phyloP scores from a whole-genome alignment of 2,329 filamentous ascomycete genomes.

The Plenodomus tracheiphilus region DNA sequence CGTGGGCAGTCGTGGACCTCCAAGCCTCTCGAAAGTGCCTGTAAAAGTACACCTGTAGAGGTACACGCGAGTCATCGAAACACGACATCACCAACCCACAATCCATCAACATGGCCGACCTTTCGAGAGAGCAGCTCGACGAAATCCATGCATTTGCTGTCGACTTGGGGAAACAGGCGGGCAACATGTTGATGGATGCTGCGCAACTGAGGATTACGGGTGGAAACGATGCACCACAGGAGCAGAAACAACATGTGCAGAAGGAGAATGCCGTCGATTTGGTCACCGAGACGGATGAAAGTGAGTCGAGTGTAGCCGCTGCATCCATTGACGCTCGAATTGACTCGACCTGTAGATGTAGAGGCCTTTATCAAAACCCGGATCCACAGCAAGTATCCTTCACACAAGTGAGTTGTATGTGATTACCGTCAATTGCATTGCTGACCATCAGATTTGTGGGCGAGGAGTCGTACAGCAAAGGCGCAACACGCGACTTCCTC shows the following conservation, averaged over 20 bases:
- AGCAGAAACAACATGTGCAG: conserved; percentile 56
- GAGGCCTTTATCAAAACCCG: conserved; percentile 69
- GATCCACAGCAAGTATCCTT: conserved; percentile 64
- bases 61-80: too few species aligned
- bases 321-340: too few species aligned
- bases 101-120: conserved; percentile 22
- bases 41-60: too few species aligned
- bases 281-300: conserved; percentile 75
- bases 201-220: conserved; percentile 60
- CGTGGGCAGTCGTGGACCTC: too few species aligned
- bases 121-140: conserved; percentile 55
- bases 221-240: conserved; percentile 18
- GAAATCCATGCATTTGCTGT: conserved; percentile 73
- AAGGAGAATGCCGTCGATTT: conserved; percentile 79
- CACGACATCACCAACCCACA: too few species aligned
- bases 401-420: conserved; percentile 60
- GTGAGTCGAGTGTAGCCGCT: conserved; percentile 48
- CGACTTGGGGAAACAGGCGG: conserved; percentile 70
- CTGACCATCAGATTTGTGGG: conserved; percentile 65
- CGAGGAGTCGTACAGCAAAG: conserved; percentile 75
- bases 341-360: conserved; percentile 58
- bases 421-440: background rate
- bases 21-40: too few species aligned
- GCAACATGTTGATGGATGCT: conserved; percentile 66
- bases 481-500: conserved; percentile 68